Evolutionary conservation across 192 early-diverging fungal genomes (phyloP).

Genomic region (Coemansia sp.): DNA sequence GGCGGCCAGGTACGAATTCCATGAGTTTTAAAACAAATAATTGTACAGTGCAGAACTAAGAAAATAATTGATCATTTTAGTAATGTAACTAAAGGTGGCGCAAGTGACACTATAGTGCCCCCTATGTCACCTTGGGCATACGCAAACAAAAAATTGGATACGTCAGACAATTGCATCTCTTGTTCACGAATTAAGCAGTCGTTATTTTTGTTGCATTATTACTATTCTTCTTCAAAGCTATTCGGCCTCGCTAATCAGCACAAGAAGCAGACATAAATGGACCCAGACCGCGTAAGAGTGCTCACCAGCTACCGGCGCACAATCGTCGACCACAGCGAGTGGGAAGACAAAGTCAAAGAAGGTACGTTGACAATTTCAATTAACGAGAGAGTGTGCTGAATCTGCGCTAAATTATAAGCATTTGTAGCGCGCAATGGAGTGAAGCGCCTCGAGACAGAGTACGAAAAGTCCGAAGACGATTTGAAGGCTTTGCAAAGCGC

Average conservation of each 20-base stretch:
- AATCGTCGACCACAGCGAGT: constrained; percentile 90
- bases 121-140: constrained; percentile 5
- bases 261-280: constrained; percentile 18
- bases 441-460: constrained; percentile 84
- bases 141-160: constrained; percentile 6
- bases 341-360: constrained; percentile 95
- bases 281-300: constrained; percentile 67
- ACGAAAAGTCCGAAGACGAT: constrained; percentile 95
- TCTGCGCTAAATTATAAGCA: not conserved
- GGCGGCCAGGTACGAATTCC: not conserved
- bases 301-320: constrained; percentile 82
- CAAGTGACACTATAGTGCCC: not conserved
- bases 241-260: not conserved
- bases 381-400: not conserved
- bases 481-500: constrained; percentile 97
- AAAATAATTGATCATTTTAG: not conserved
- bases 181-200: not conserved
- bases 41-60: not conserved
- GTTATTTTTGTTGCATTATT: constrained; percentile 3
- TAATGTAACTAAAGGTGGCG: not conserved
- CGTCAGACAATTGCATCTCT: not conserved
- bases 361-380: constrained; percentile 15
- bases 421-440: constrained; percentile 78
- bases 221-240: constrained; percentile 1
- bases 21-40: not conserved